phyloP scores from a whole-genome alignment of 345 rosid genomes.

The Limnanthes douglasii region DNA sequence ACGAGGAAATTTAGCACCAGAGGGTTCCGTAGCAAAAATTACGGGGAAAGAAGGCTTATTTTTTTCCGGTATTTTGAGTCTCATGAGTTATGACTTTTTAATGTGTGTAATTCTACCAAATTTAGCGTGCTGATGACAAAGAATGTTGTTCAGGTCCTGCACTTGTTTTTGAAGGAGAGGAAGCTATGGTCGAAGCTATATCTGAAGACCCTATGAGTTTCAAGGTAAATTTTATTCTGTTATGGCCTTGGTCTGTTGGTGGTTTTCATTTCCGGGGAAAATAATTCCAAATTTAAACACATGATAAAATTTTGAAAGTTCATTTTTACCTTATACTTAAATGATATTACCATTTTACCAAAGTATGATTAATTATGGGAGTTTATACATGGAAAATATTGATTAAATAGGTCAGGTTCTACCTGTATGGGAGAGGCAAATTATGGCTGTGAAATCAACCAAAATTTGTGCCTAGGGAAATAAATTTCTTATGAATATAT shows the following conservation, averaged over 20 bases:
- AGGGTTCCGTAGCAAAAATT: conserved; percentile 98
- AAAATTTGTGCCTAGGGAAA: too few species aligned
- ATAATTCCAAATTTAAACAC: too few species aligned
- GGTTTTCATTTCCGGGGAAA: neutral
- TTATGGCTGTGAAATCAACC: too few species aligned
- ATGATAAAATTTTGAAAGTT: too few species aligned
- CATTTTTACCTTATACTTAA: too few species aligned
- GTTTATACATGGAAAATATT: too few species aligned
- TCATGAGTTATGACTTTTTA: neutral
- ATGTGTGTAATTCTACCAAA: neutral
- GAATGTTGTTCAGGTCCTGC: conserved; percentile 65
- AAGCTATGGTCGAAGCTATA: conserved; percentile 79
- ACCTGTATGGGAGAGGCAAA: too few species aligned
- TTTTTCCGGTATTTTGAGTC: conserved; percentile 50
- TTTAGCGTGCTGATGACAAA: conserved; percentile 4
- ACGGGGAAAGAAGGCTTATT: conserved; percentile 96
- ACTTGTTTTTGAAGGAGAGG: conserved; percentile 96
- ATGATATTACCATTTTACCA: too few species aligned
- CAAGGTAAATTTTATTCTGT: conserved; percentile 30
- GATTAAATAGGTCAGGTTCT: too few species aligned
- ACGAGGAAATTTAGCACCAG: conserved; percentile 84
- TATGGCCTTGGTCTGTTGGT: too few species aligned
- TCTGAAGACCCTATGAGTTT: conserved; percentile 68
- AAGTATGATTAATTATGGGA: too few species aligned
- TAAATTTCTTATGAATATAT: too few species aligned